Evolutionary conservation across 2,329 filamentous ascomycete genomes (phyloP).

Genomic region (Sporothrix luriei): DNA sequence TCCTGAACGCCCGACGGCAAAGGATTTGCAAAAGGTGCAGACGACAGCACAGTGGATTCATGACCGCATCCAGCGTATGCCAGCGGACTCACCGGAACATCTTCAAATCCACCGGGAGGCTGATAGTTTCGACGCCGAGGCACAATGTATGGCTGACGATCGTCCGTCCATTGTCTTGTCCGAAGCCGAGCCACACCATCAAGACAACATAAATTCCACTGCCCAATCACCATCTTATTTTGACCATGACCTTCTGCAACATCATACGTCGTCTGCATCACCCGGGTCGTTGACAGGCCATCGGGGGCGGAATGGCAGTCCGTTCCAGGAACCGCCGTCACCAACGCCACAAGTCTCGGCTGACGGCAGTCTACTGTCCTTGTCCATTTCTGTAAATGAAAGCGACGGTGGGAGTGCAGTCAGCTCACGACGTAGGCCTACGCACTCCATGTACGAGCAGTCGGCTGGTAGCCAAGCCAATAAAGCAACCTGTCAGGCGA

Average conservation of each 20-base stretch:
- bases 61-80: conserved; percentile 44
- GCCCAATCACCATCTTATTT: neutral
- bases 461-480: neutral
- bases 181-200: neutral
- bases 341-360: neutral
- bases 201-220: neutral
- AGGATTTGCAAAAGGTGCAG: conserved; percentile 47
- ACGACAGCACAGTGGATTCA: conserved; percentile 48
- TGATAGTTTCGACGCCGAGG: neutral
- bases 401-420: neutral
- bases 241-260: neutral
- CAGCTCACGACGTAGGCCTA: neutral
- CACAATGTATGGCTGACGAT: neutral
- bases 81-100: conserved; percentile 32
- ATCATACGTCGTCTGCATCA: neutral
- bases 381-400: neutral
- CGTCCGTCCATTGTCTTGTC: conserved; percentile 3
- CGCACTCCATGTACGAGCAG: neutral
- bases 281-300: neutral
- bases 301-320: neutral
- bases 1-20: conserved; percentile 42
- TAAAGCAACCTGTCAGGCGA: neutral
- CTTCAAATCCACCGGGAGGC: neutral
- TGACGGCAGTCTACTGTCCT: conserved; percentile 19
- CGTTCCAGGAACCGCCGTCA: neutral